phyloP scores from a whole-genome alignment of 306 rosid species.

The Cyamopsis tetragonoloba region DNA sequence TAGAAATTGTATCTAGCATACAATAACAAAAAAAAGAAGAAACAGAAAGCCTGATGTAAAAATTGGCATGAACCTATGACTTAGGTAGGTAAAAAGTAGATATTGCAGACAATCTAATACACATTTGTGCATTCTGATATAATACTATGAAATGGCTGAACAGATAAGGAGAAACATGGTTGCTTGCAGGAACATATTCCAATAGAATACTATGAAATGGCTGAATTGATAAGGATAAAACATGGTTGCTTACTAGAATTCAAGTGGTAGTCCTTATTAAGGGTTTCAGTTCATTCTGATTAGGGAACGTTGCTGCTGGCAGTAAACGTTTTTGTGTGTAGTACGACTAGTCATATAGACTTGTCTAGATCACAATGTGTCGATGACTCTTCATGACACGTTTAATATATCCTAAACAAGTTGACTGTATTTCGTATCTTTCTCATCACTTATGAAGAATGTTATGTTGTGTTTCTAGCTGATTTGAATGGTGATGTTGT shows the following conservation, averaged over 20 bases:
- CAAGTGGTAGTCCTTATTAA: background rate
- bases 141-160: background rate
- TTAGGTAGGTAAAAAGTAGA: background rate
- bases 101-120: background rate
- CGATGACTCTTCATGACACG: background rate
- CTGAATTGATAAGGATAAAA: background rate
- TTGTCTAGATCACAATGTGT: background rate
- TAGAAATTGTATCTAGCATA: background rate
- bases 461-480: background rate
- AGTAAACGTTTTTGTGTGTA: background rate
- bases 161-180: background rate
- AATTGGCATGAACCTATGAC: background rate
- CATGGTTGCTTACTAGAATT: background rate
- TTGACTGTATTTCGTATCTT: background rate
- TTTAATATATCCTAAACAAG: background rate
- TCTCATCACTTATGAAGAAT: background rate
- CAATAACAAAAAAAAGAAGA: background rate
- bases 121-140: background rate
- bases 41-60: background rate
- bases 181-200: background rate
- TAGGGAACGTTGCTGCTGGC: background rate
- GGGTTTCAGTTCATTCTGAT: slow-evolving; percentile 2
- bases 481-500: background rate
- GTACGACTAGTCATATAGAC: background rate
- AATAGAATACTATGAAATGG: background rate